Conservation (phyloP, 2,329 filamentous ascomycete species). For the Fusarium sp. region DNA sequence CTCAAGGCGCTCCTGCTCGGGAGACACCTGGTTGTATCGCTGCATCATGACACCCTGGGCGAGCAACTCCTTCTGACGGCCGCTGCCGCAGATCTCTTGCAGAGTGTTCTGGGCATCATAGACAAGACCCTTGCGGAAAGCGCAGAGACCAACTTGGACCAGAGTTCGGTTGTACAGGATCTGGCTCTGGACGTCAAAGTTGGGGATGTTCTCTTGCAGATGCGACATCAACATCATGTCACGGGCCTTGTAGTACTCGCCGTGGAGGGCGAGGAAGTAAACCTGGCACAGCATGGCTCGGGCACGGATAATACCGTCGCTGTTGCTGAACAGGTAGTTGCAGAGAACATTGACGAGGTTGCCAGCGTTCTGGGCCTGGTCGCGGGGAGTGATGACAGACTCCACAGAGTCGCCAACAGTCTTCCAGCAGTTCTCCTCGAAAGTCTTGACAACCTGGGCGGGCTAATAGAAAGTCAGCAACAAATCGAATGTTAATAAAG, state of each 20-base stretch:
- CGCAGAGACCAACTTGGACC: constrained; percentile 97
- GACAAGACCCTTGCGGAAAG: constrained; percentile 95
- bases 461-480: constrained; percentile 64
- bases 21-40: constrained; percentile 93
- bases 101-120: constrained; percentile 98
- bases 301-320: constrained; percentile 94
- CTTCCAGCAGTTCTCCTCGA: constrained; percentile 96
- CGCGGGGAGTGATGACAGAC: constrained; percentile 84
- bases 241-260: constrained; percentile 96
- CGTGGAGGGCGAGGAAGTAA: constrained; percentile 97
- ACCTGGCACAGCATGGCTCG: constrained; percentile 98
- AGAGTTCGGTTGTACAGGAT: constrained; percentile 99
- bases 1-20: constrained; percentile 97
- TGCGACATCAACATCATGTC: constrained; percentile 99
- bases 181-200: constrained; percentile 96
- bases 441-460: constrained; percentile 88
- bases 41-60: constrained; percentile 99
- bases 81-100: constrained; percentile 97
- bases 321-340: constrained; percentile 94
- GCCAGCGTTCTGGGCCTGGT: constrained; percentile 74
- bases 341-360: constrained; percentile 87
- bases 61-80: constrained; percentile 96
- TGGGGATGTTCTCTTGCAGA: constrained; percentile 95
- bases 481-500: background rate
- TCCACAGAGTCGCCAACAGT: constrained; percentile 75